Evolutionary conservation across 805 yeast species (phyloP).

Genomic region (Helenozyma rhizophorensis): DNA sequence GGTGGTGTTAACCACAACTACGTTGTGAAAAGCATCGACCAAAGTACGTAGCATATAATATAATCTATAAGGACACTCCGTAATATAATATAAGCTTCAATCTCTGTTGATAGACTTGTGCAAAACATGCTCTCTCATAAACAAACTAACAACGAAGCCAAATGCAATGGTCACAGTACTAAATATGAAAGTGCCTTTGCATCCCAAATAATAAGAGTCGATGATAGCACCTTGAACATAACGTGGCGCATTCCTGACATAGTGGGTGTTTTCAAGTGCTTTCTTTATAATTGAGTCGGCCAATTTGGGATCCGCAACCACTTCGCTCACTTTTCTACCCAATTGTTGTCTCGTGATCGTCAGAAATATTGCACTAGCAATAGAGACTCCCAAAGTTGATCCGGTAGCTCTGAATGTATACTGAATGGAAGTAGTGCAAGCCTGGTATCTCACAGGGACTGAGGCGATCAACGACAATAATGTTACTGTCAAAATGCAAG

Average conservation of each 20-base stretch:
- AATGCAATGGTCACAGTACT: conserved; percentile 36
- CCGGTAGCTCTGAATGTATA: conserved; percentile 86
- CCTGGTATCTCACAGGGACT: conserved; percentile 66
- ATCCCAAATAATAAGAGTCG: conserved; percentile 49
- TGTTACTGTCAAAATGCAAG: conserved; percentile 66
- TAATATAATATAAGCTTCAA: conserved; percentile 4
- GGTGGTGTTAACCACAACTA: conserved; percentile 16
- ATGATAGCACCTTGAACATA: conserved; percentile 44
- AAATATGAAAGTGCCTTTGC: conserved; percentile 52
- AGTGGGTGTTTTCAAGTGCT: conserved; percentile 56
- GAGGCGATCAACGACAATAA: conserved; percentile 73
- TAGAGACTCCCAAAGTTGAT: conserved; percentile 75
- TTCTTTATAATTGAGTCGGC: conserved; percentile 43
- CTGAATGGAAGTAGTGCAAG: conserved; percentile 84
- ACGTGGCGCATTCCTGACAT: conserved; percentile 49
- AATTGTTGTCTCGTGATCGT: conserved; percentile 32
- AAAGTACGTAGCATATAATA: neutral
- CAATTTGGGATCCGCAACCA: conserved; percentile 20
- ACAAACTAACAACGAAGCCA: conserved; percentile 38
- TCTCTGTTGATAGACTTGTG: conserved; percentile 49
- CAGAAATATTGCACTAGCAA: conserved; percentile 65
- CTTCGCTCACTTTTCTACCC: conserved; percentile 6
- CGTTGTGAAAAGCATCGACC: conserved; percentile 4
- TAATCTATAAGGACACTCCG: neutral
- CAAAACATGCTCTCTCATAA: conserved; percentile 56